phyloP scores from a whole-genome alignment of 257 asterid genomes.

The Cynanchum wilfordii region DNA sequence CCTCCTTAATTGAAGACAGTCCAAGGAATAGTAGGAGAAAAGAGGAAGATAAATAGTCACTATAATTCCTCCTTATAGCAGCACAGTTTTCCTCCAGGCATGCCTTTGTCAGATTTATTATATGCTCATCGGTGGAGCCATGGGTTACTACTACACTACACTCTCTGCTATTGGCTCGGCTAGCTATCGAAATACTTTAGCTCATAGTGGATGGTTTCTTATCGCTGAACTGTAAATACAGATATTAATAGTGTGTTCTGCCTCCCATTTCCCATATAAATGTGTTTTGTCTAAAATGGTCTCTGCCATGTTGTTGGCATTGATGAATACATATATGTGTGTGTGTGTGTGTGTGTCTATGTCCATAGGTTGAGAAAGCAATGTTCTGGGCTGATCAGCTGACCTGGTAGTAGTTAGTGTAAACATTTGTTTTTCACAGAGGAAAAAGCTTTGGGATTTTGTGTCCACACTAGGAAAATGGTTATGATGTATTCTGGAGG shows the following conservation, averaged over 20 bases:
- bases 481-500: not conserved
- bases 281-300: constrained; percentile 6
- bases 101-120: constrained; percentile 25
- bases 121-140: constrained; percentile 33
- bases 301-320: constrained; percentile 14
- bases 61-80: constrained; percentile 28
- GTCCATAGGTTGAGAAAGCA: constrained; percentile 19
- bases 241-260: constrained; percentile 41
- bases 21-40: constrained; percentile 34
- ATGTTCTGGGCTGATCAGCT: constrained; percentile 26
- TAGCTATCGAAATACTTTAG: constrained; percentile 35
- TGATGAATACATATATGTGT: constrained; percentile 15
- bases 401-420: constrained; percentile 6
- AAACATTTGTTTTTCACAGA: not conserved
- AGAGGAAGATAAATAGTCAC: constrained; percentile 31
- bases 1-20: constrained; percentile 35
- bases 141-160: constrained; percentile 13
- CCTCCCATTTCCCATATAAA: constrained; percentile 23
- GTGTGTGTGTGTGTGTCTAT: not conserved
- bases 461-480: constrained; percentile 3
- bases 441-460: constrained; percentile 15
- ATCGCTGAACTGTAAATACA: constrained; percentile 57
- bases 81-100: constrained; percentile 37
- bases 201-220: constrained; percentile 35
- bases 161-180: constrained; percentile 42